Base-by-base conservation (phyloP, 2,329 filamentous ascomycete species). In the Colletotrichum tamarilloi region DNA sequence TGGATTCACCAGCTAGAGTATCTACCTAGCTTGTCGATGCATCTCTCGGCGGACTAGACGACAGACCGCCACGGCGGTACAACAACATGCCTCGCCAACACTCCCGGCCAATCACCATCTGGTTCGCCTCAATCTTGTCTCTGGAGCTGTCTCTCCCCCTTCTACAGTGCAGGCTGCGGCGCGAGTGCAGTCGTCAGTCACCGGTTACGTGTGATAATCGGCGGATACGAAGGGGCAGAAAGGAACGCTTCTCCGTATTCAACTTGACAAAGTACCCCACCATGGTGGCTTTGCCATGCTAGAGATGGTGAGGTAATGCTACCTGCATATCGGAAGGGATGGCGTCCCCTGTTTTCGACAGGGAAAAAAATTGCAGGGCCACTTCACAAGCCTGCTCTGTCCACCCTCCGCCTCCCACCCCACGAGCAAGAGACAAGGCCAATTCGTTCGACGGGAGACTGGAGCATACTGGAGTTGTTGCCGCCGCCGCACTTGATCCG, bases 301-400 rank as follows among this genome's bases (percentile, higher is more conserved):
- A 53, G 38, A 73, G 55, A 24, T 73, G 60, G 60, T 70, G 70
- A 70, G 70, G 67, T 70, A 70, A 70, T 70, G 65, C 67, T 52
- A 70, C 67, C 53, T 73, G 70, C 70, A 73, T 65, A 73, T 73
- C 60, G 60, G 70, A 73, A 73, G 66, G 70, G 70, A 73, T 62
- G 60, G 67, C 67, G 46, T 57, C 60, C 70, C 70, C 56, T 73
- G 70, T 52, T 11, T 56, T 67, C 35, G 67, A 69, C 26, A 46
- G 56, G 67, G 60, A 42, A 70, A 65, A 59, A 49, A 49, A 60
- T 73, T 60, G 60, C 55, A 73, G 62, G 64, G 53, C 58, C 38
- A 58, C 58, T 63, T 35, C 69, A 68, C 49, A 64, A 12, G 16
- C 58, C 53, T 53, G 35, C 46, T 38, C 62, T 42, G 56, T 56